Percentiles rank a stretch among this genome's conserved stretches.
Conservation (phyloP, 805 yeast genomes). For the Wickerhamomyces strasburgensis region DNA sequence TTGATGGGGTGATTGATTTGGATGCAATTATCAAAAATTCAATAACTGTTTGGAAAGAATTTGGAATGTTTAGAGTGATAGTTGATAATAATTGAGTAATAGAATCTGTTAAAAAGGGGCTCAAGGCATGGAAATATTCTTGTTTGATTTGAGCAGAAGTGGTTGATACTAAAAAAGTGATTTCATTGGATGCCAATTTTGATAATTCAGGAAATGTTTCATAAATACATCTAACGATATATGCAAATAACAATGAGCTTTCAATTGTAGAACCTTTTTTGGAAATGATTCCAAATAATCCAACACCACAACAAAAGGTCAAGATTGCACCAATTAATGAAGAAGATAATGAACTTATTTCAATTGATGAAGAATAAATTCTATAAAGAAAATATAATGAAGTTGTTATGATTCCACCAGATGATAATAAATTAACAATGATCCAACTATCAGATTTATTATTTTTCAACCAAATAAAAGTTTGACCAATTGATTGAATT, state of each 20-base stretch:
- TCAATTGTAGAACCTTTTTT: conserved; percentile 89
- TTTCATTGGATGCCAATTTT: conserved; percentile 42
- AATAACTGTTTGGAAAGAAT: conserved; percentile 29
- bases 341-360: conserved; percentile 60
- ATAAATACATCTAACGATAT: conserved; percentile 88
- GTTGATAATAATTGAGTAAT: conserved; percentile 19
- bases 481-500: conserved; percentile 90
- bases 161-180: conserved; percentile 33
- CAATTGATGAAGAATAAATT: conserved; percentile 74
- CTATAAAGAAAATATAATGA: conserved; percentile 76
- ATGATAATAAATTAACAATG: conserved; percentile 61
- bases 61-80: conserved; percentile 22
- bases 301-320: conserved; percentile 67
- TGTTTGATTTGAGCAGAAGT: conserved; percentile 28
- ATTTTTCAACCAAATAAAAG: conserved; percentile 61
- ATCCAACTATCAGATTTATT: conserved; percentile 70
- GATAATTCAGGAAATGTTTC: conserved; percentile 89
- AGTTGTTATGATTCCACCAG: conserved; percentile 72
- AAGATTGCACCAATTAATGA: conserved; percentile 82
- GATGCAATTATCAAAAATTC: conserved; percentile 42
- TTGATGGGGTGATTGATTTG: conserved; percentile 67
- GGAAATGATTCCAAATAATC: conserved; percentile 78
- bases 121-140: conserved; percentile 28
- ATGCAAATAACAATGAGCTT: conserved; percentile 78
- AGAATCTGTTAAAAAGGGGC: conserved; percentile 19